A percentile compares a stretch with the other conserved stretches of the same genome.
Evolutionary conservation across 163 green algal species (phyloP).

Genomic region (Scenedesmus sp.): DNA sequence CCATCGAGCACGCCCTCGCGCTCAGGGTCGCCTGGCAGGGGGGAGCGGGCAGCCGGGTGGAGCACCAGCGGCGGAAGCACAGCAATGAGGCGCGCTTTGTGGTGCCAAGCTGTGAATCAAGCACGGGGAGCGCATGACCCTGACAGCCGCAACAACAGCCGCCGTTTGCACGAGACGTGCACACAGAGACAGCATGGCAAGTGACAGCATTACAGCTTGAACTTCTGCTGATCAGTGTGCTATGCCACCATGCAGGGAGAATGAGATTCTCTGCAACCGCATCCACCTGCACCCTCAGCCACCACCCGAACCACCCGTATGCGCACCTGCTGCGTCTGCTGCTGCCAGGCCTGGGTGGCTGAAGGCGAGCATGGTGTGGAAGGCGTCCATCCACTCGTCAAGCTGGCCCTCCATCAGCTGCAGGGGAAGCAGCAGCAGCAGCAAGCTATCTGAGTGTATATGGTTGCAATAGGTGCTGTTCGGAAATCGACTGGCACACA

Average conservation of each 20-base stretch:
- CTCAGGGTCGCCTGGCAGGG: constrained; percentile 62
- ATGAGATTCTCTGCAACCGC: not conserved
- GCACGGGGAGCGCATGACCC: no score
- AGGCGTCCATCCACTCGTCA: constrained; percentile 94
- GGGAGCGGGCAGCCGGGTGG: not conserved
- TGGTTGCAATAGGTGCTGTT: no score
- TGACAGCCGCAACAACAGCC: no score
- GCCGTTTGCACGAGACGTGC: no score
- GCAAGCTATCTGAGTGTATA: not conserved
- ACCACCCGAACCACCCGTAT: not conserved
- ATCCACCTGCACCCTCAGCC: not conserved
- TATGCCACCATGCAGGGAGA: not conserved
- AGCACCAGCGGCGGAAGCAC: no score
- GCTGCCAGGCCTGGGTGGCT: constrained; percentile 71
- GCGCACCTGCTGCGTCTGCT: constrained; percentile 49
- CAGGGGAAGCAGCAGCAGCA: not conserved
- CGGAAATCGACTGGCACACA: no score
- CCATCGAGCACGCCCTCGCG: constrained; percentile 65
- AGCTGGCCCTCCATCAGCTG: constrained; percentile 95
- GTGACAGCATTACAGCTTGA: not conserved
- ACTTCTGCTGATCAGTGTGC: no score
- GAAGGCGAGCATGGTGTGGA: constrained; percentile 82
- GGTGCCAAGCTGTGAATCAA: no score
- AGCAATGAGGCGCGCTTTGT: not conserved
- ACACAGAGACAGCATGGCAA: not conserved